A percentile compares a stretch with the other conserved stretches of the same genome.
phyloP scores from a whole-genome alignment of 768 basidiomycete species.

The Neoboletus subvelutipes region DNA sequence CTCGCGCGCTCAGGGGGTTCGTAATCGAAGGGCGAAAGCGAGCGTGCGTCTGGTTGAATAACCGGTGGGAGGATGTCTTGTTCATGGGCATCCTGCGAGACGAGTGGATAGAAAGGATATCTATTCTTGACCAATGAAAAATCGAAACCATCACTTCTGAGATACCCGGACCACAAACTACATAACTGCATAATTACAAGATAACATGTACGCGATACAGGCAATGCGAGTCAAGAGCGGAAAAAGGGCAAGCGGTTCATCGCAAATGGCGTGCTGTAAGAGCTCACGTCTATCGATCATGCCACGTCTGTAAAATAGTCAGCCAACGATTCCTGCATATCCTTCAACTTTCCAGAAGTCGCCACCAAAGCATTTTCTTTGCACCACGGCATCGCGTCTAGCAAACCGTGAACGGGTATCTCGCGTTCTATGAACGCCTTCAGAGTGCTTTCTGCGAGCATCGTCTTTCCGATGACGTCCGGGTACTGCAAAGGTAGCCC shows the following conservation, averaged over 20 bases:
- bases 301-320: conserved; percentile 47
- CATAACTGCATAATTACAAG: conserved; percentile 10
- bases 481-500: conserved; percentile 41
- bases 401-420: conserved; percentile 39
- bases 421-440: conserved; percentile 46
- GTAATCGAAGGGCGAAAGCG: conserved; percentile 39
- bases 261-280: neutral
- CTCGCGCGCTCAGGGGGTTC: conserved; percentile 35
- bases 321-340: conserved; percentile 46
- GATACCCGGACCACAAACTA: conserved; percentile 8
- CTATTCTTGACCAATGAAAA: conserved; percentile 19
- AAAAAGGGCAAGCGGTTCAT: neutral
- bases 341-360: conserved; percentile 43
- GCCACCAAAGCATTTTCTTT: conserved; percentile 43
- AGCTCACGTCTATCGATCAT: conserved; percentile 10
- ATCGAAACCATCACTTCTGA: neutral
- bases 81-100: conserved; percentile 41
- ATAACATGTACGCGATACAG: conserved; percentile 9
- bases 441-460: conserved; percentile 48
- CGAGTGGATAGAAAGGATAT: conserved; percentile 36
- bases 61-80: conserved; percentile 39
- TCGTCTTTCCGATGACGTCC: conserved; percentile 46
- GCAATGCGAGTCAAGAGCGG: neutral
- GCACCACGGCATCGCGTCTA: conserved; percentile 47
- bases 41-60: conserved; percentile 35